Base-by-base conservation (phyloP, 2,329 filamentous ascomycete genomes). In the Pseudogymnoascus sp. region DNA sequence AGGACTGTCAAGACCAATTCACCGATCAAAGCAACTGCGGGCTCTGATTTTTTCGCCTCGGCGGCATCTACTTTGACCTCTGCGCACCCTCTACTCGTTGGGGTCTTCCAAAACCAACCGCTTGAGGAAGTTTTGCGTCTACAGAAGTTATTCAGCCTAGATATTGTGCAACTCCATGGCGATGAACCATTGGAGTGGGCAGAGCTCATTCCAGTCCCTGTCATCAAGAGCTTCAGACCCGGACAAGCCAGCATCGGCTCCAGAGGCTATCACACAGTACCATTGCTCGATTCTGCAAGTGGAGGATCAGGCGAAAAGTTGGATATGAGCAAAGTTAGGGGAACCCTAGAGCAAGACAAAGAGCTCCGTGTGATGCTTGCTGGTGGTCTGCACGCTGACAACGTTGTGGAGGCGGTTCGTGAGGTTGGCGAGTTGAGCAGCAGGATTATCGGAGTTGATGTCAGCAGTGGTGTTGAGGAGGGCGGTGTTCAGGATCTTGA, bases 121-220 rank as follows among this genome's bases (percentile, higher is more conserved):
- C 80, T 99, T 8, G 83, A 85, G 36, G 91, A 96, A 68, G 81
- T 99, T 5, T 79, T 97, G 60, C 83, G 87, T 66, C 85, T 93
- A 73, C 90, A 95, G 69, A 84, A 84, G 66, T 79, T 86, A 11
- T 86, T 96, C 67, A 80, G 82, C 52, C 83, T 99, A 45, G 94
- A 99, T 72, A 78, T 96, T 61, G 90, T 99, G 5, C 94, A 99
- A 72, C 83, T 99, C 2, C 94, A 99, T 72, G 95, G 94, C 7
- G 83, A 88, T 55, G 95, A 99, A 73, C 93, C 94, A 2, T 71
- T 97, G 3, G 94, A 99, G 73, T 99, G 93, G 92, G 88, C 92
- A 1, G 83, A 78, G 52, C 76, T 89, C n/a, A 91, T 99, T 58
- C 92, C 94, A 1, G 92, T 97, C 0, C 94, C 94, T 0, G 92